Conservation (phyloP, 2,329 filamentous ascomycete genomes). For the Didymella segeticola region DNA sequence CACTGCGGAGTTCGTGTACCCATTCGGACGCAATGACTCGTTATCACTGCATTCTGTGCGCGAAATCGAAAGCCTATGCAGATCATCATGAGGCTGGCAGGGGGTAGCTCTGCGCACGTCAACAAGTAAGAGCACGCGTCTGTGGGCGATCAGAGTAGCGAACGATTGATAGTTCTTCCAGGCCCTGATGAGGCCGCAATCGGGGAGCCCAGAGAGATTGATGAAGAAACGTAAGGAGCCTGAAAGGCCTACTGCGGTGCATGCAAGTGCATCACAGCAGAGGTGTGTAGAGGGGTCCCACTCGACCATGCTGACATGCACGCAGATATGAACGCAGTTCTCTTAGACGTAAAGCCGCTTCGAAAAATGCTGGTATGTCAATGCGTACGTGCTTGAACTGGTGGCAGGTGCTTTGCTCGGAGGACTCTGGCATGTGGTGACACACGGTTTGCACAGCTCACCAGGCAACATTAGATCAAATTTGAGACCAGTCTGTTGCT, state of each 20-base stretch:
- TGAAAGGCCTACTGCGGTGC: constrained; percentile 26
- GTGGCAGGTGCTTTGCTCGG: neutral
- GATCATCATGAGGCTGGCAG: too few species aligned
- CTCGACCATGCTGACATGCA: too few species aligned
- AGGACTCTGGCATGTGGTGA: neutral
- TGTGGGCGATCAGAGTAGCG: too few species aligned
- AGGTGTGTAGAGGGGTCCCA: too few species aligned
- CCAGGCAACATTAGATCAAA: neutral
- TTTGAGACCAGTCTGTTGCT: neutral
- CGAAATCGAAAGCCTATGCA: too few species aligned
- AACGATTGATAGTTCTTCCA: constrained; percentile 43
- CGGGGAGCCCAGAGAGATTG: constrained; percentile 24
- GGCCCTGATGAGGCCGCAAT: constrained; percentile 32
- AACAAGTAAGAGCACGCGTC: too few species aligned
- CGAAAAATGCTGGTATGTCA: neutral
- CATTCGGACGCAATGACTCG: neutral
- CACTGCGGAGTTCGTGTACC: neutral
- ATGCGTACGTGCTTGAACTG: neutral
- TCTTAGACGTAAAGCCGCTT: neutral
- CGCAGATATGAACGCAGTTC: too few species aligned
- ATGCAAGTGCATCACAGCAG: constrained; percentile 19
- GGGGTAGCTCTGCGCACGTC: too few species aligned
- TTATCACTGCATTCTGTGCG: neutral
- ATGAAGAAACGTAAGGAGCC: constrained; percentile 29
- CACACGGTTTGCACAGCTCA: constrained; percentile 5